Evolutionary conservation across 2,329 filamentous ascomycete genomes (phyloP), one percentile per base, ranked within the genome.

Genomic region (Myriosclerotinia curreyana): DNA sequence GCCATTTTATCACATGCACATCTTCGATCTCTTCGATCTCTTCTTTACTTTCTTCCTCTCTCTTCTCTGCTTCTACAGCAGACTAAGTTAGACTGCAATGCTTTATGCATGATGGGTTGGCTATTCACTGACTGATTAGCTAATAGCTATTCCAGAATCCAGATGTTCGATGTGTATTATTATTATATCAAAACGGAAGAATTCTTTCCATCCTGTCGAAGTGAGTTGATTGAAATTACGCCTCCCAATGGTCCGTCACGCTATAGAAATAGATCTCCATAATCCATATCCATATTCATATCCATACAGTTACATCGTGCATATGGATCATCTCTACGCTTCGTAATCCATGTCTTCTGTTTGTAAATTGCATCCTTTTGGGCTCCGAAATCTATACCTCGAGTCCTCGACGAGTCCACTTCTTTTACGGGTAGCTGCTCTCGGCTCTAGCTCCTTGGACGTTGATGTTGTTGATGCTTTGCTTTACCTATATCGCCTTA

Each of bases 141-240:
- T 34, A 25, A n/a, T 12, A 20, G 44, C 60, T 54, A 34, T 53
- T 20, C 25, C 11, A 9, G 9, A 31, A 31, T 31, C 6, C 28
- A 31, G 28, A 20, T 28, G 28, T 44, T 62, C 60, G 60, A 62
- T 40, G 22, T 40, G 42, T 44, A 25, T 62, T 62, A 50, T 55
- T 44, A 25, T 62, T 62, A 50, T 55, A 15, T 36, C n/a, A 34
- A 58, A 48, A 54, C 60, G 60, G 60, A 62, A 62, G 12, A 62
- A 62, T 48, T 55, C 48, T 55, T 62, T 62, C 60, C 60, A 22
- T 62, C 60, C 50, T 62, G 38, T 62, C 8, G 31, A 49, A 25
- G 1, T 9, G 31, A n/a, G 3, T 20, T 40, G 17, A 59, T 46
- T 46, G 54, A 40, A 48, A 48, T 22, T 31, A 49, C 49, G 28